Conservation (phyloP, 495 filamentous ascomycete species). For the Penicillium desertorum region DNA sequence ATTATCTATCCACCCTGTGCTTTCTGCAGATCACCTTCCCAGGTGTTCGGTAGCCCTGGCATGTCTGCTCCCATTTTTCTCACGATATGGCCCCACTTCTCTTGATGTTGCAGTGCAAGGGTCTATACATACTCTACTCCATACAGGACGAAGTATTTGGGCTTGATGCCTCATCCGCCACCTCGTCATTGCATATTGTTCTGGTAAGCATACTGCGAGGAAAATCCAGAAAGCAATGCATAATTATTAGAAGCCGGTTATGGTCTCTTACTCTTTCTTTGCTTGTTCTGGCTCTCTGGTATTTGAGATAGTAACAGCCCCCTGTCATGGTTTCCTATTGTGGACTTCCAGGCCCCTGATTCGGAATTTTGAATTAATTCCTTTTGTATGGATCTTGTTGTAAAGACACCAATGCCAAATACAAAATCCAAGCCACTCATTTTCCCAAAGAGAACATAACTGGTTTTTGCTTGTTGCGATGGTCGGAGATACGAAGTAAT, state of each 20-base stretch:
- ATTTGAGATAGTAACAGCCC: constrained; percentile 5
- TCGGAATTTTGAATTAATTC: neutral
- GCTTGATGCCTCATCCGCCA: constrained; percentile 12
- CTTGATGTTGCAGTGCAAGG: constrained; percentile 2
- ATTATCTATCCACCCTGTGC: constrained; percentile 17
- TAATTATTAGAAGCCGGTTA: neutral
- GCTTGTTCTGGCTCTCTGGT: constrained; percentile 5
- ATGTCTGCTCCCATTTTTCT: constrained; percentile 25
- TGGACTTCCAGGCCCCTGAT: neutral
- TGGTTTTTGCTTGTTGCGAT: neutral
- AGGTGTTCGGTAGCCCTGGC: constrained; percentile 27
- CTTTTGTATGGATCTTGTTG: neutral
- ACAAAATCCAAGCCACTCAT: neutral
- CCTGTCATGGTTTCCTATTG: neutral
- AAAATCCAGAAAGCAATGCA: neutral
- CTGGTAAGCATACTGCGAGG: constrained; percentile 5
- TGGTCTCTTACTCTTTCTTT: neutral
- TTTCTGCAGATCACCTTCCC: constrained; percentile 24
- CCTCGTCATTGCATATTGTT: constrained; percentile 6
- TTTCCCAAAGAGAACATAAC: neutral
- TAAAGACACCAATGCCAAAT: neutral
- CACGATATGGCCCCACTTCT: constrained; percentile 16
- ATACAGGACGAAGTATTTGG: constrained; percentile 2
- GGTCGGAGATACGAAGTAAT: neutral
- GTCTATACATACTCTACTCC: neutral